Base-by-base conservation (phyloP, 257 asterid species). In the Solanum tacnaense region DNA sequence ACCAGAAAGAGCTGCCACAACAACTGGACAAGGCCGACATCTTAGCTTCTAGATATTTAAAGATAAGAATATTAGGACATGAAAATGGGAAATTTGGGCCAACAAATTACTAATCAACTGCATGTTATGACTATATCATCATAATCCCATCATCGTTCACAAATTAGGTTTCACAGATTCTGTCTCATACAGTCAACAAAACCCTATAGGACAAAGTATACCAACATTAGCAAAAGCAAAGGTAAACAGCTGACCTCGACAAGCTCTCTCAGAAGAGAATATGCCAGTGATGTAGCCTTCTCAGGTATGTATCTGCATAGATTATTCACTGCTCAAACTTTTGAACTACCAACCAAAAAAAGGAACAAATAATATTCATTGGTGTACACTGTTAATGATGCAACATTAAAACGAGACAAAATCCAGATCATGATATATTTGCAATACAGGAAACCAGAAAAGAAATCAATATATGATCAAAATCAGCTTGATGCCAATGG, bases 241-340 rank as follows among this genome's bases (percentile, higher is more conserved):
- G 74, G 32, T 58, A 52, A 9, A 87, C 74, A 85, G 67, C 97
- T 39, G 78, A 96, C 99, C 98, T 94, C 88, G 56, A 93, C 91
- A 25, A 96, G 95, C 92, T 95, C 96, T 86, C 86, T 88, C 49
- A 95, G 92, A 83, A 94, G 90, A 84, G 94, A 91, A 90, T 94
- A 92, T 4, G 98, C 99, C 75, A 95, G 90, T 34, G 98, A 92
- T 38, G 98, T 91, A 89, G 98, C 99, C 92, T 95, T 96, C 90
- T 94, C 96, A 27, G 96, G 95, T 85, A 94, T 74, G 88, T 92
- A 95, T 87, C 99, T 96, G 96, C 92, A 92, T 46, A 86, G 88
- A 88, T 73, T 60, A 89, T 73, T 60, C 41, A 58, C 60, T 21
- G 46, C 86, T 84, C 81, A 89, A 85, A 71, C 52, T 49, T 56